A percentile compares a stretch with the other conserved stretches of the same genome.
Conservation (phyloP, 1,139 yeast genomes). For the Fermentozyma sake region DNA sequence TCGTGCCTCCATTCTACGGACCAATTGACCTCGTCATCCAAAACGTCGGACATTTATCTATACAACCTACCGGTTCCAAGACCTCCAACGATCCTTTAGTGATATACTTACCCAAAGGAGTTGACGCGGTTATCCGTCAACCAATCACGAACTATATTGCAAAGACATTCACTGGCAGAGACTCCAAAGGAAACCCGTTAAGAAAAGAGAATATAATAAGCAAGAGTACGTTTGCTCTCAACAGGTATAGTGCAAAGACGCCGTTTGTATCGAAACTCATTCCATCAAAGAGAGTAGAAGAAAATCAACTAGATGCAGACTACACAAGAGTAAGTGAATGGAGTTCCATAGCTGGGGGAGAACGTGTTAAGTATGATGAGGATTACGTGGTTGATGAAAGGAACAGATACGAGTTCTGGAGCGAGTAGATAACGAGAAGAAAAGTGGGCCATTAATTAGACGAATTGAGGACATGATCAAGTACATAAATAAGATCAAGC, state of each 20-base stretch:
- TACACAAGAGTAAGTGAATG: constrained; percentile 6
- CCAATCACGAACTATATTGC: constrained; percentile 33
- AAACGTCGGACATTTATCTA: constrained; percentile 62
- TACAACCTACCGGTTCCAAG: constrained; percentile 58
- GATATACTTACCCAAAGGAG: constrained; percentile 29
- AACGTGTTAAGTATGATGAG: constrained; percentile 2
- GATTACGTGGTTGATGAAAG: constrained; percentile 4
- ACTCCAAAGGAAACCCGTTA: constrained; percentile 32
- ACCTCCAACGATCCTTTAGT: constrained; percentile 24
- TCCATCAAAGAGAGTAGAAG: constrained; percentile 9
- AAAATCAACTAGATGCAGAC: constrained; percentile 4
- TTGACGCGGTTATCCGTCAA: constrained; percentile 29
- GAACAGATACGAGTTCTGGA: constrained; percentile 7
- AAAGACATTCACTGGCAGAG: constrained; percentile 35
- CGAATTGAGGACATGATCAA: too few relatives aligned
- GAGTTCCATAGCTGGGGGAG: constrained; percentile 4
- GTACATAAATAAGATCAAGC: too few relatives aligned
- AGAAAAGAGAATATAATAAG: constrained; percentile 24
- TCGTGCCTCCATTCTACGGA: constrained; percentile 68
- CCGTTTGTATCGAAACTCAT: constrained; percentile 25
- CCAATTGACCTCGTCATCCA: constrained; percentile 63
- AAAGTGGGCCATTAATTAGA: too few relatives aligned
- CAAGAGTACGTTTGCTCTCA: constrained; percentile 24
- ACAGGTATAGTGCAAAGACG: constrained; percentile 18
- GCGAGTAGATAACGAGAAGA: constrained; percentile 8